Percentiles rank a stretch among this genome's conserved stretches.
Evolutionary conservation across 1,284 basidiomycete species (phyloP).

Genomic region (Boletus semigastroideus): DNA sequence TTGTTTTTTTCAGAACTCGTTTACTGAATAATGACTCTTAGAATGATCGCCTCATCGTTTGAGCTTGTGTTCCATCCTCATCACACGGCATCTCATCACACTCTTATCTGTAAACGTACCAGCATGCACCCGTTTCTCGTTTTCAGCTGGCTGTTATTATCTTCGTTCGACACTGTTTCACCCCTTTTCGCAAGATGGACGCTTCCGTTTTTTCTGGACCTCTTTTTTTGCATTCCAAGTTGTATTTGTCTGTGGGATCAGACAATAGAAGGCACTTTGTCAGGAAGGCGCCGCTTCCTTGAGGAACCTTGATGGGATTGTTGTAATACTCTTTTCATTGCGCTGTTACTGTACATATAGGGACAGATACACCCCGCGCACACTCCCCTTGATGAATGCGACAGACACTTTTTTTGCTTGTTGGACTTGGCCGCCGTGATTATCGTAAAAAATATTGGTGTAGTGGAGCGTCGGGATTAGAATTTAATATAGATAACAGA

Average conservation of each 20-base stretch:
- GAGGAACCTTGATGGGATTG: constrained; percentile 5
- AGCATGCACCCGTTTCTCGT: constrained; percentile 2
- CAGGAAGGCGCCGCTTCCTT: constrained; percentile 11
- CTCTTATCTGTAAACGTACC: constrained; percentile 1
- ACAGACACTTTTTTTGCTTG: background rate
- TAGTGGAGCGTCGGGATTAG: background rate
- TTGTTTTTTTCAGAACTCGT: background rate
- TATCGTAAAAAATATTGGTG: too few relatives aligned
- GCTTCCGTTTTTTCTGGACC: background rate
- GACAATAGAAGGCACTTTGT: constrained; percentile 3
- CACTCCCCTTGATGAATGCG: constrained; percentile 15
- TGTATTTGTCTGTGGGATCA: constrained; percentile 8
- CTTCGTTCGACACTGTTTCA: constrained; percentile 14
- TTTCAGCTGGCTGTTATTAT: background rate
- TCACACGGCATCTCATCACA: background rate
- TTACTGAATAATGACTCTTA: constrained; percentile 8
- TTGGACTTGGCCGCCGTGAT: background rate
- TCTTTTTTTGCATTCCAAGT: background rate
- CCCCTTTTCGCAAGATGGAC: constrained; percentile 15
- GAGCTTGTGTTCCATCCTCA: background rate
- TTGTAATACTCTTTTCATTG: background rate
- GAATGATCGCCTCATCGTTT: background rate
- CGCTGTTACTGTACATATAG: constrained; percentile 1
- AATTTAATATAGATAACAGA: background rate
- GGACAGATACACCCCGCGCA: background rate